Evolutionary conservation across 2,329 filamentous ascomycete species (phyloP), one percentile per base, ranked within the genome.

Genomic region (Pseudopyrenochaeta lycopersici): DNA sequence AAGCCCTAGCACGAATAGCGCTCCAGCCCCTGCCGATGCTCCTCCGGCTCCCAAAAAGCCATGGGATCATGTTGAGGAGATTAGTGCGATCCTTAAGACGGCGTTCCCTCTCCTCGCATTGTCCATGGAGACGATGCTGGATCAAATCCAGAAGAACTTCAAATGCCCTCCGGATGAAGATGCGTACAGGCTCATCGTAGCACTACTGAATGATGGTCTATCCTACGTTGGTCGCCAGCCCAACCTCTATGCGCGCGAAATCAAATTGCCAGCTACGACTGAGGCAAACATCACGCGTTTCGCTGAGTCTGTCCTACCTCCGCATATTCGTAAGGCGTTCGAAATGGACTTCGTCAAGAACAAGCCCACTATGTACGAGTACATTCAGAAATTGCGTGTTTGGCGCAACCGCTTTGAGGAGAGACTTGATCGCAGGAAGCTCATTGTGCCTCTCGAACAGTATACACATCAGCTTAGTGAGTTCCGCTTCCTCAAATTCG

Each of bases 61-160:
- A 0, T 98, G 95, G 95, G 95, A 99, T 72, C 89, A 96, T 66
- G 94, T 92, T 0, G 95, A 99, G 65, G 93, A 98, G 73, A 92
- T 99, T 56, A 92, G 97, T 84, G 90, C 92, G 30, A 90, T 92
- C 27, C 87, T 99, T 48, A 98, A 99, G 82, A 98, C 95, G 6
- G 93, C 94, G 0, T 99, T 98, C 82, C 95, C 95, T 20, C 84
- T 99, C 15, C 85, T 99, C 65, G 95, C 96, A 9, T 81, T 98
- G 38, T 97, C 94, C 0, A 98, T 99, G 95, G 95, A 99, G 79
- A 97, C 94, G 0, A 99, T 98, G 92, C 93, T 98, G 27, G 95
- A 99, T 72, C 94, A 98, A 77, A 97, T 99, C 54, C 90, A 95
- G 76, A 98, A 98, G 82, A 90, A 98, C 77, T 99, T 99, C 85